Base-by-base conservation (phyloP, 169 alveolate genomes). In the Plasmodium blacklocki region DNA sequence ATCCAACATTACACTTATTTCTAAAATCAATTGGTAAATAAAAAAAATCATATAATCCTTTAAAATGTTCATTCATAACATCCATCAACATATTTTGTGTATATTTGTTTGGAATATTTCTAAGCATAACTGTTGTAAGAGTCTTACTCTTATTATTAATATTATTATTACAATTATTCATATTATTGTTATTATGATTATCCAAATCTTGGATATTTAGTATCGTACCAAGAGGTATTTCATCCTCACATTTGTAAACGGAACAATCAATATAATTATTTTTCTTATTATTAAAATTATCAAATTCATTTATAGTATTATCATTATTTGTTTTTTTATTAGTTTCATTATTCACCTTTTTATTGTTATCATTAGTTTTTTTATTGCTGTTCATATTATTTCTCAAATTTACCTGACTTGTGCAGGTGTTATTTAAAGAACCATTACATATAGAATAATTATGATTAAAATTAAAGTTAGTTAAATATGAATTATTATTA, bases 71-170 rank as follows among this genome's bases (percentile, higher is more conserved):
- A 88, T 95, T 92, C 64, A 95, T 93, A 68, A 93, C 94, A 49
- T 93, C 96, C 80, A 80, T 85, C 26, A 94, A 85, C 89, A 93
- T 93, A 12, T 89, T 73, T 63, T 89, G 94, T 23, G 97, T 91
- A 91, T 95, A 96, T 75, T 96, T 96, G 71, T 96, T 96, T 21
- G 98, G 98, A 70, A 96, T 96, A 78, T 96, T 96, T 88, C 96
- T 91, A 56, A 96, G 89, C 97, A 96, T 96, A 29, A 96, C 90
- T 9, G 98, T 92, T 19, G 94, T 88, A 43, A 75, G 63, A 9
- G 58, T 73, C 11, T 88, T 70, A 39, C 68, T 80, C 45, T 32
- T 32, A 32, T 4, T 32, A 32, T 32, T 32, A 32, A 5, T 32
- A 32, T 32, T 32, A 32, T 32, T 32, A 6, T 32, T 5, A 32